Base-by-base conservation (phyloP, 805 yeast genomes). In the Myxozyma melibiosi region DNA sequence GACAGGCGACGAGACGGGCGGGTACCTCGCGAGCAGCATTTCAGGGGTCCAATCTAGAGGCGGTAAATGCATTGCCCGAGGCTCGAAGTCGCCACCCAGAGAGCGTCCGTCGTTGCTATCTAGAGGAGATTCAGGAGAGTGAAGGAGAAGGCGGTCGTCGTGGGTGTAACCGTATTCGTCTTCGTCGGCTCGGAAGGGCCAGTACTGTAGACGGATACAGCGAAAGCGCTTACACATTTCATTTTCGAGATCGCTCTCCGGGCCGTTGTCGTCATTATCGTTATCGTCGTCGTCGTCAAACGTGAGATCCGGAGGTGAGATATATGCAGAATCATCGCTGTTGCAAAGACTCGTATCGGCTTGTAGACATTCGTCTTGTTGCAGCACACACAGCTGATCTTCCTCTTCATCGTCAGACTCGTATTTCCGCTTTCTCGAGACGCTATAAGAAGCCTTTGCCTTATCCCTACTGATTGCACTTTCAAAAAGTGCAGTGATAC, bases 1-100 rank as follows among this genome's bases (percentile, higher is more conserved):
- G n/a, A n/a, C n/a, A n/a, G n/a, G n/a, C n/a, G n/a, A n/a, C n/a
- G n/a, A n/a, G n/a, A n/a, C n/a, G n/a, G n/a, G n/a, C n/a, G n/a
- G n/a, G n/a, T n/a, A n/a, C n/a, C n/a, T n/a, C n/a, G n/a, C n/a
- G n/a, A n/a, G n/a, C 37, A 31, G 4, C 20, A 16, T 31, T 11
- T 28, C 7, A 30, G 38, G 4, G 2, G 35, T 28, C 47, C 47
- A 43, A 14, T 43, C 14, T 16, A 43, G 37, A 43, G 47, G 47
- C 2, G 47, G 47, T 16, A 43, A 27, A 30, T 30, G 47, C 37
- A 43, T n/a, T n/a, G n/a, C n/a, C n/a, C n/a, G n/a, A n/a, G n/a
- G n/a, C n/a, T n/a, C n/a, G n/a, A n/a, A n/a, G n/a, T n/a, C n/a
- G n/a, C n/a, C n/a, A n/a, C n/a, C n/a, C n/a, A n/a, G n/a, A n/a